Conservation (phyloP, 148 eudicot genomes). For the Silene latifolia region DNA sequence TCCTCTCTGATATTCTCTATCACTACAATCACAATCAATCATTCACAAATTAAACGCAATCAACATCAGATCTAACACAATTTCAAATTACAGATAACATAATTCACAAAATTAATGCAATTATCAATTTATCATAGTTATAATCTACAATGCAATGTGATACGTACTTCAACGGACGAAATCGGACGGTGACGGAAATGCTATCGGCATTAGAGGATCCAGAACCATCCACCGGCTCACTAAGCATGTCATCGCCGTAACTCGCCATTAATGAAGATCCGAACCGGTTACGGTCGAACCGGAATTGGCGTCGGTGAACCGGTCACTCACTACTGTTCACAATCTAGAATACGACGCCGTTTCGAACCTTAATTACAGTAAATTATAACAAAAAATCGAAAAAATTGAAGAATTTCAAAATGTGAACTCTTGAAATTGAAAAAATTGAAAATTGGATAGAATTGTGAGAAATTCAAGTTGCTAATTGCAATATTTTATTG, state of each 20-base stretch:
- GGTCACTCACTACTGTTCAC: background rate
- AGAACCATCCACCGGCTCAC: constrained; percentile 48
- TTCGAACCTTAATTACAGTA: background rate
- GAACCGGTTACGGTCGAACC: constrained; percentile 30
- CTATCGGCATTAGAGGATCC: constrained; percentile 63
- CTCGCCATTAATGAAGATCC: constrained; percentile 56
- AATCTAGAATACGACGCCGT: constrained; percentile 36
- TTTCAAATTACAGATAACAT: background rate
- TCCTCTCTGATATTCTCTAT: constrained; percentile 78
- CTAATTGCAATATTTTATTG: too few relatives aligned
- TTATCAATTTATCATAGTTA: background rate
- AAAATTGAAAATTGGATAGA: constrained; percentile 6
- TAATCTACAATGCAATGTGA: background rate
- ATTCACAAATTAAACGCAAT: constrained; percentile 15
- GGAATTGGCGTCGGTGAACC: constrained; percentile 8
- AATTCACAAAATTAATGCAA: background rate
- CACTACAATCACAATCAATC: constrained; percentile 36
- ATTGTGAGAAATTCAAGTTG: background rate
- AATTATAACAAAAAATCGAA: background rate
- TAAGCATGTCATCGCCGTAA: constrained; percentile 46
- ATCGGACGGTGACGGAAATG: constrained; percentile 86
- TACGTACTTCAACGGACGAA: constrained; percentile 79
- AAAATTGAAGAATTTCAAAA: background rate
- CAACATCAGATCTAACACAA: constrained; percentile 20
- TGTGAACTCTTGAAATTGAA: too few relatives aligned